phyloP scores from a whole-genome alignment of 1,284 basidiomycete genomes.

The Paramarasmius palmivorus region DNA sequence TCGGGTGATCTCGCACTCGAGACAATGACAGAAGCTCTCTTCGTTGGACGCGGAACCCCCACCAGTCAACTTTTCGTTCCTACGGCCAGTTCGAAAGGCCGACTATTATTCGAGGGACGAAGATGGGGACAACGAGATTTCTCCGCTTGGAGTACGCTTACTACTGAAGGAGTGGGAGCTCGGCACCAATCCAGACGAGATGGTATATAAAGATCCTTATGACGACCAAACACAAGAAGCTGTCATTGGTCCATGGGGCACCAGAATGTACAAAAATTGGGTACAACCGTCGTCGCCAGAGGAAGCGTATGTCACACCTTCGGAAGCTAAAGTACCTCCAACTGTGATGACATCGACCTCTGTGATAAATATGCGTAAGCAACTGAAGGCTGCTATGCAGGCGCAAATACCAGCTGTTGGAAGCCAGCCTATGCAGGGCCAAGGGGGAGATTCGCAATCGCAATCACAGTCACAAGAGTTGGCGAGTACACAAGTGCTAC shows the following conservation, averaged over 20 bases:
- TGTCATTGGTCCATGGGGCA: not conserved
- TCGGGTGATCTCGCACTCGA: conserved; percentile 39
- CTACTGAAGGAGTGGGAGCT: conserved; percentile 69
- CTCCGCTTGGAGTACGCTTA: conserved; percentile 56
- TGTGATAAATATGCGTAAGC: conserved; percentile 13
- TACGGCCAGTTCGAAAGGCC: conserved; percentile 46
- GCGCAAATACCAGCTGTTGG: conserved; percentile 10
- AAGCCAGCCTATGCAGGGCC: conserved; percentile 16
- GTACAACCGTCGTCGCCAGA: not conserved
- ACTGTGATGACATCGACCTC: conserved; percentile 29
- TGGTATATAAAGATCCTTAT: conserved; percentile 59
- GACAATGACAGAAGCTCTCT: conserved; percentile 54
- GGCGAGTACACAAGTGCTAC: conserved; percentile 68
- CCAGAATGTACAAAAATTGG: conserved; percentile 6
- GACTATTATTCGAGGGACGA: conserved; percentile 27
- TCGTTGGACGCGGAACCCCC: conserved; percentile 55
- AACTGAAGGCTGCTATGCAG: too few species aligned
- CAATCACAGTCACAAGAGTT: too few species aligned
- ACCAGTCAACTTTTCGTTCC: conserved; percentile 57
- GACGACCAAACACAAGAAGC: conserved; percentile 23
- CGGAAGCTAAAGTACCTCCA: conserved; percentile 39
- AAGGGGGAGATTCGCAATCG: conserved; percentile 38
- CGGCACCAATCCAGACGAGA: conserved; percentile 50
- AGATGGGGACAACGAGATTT: conserved; percentile 21
- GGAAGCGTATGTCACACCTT: not conserved